Evolutionary conservation across 108 stramenopile genomes (phyloP), one percentile per base, ranked within the genome.

Genomic region (Aurantiochytrium sp.): DNA sequence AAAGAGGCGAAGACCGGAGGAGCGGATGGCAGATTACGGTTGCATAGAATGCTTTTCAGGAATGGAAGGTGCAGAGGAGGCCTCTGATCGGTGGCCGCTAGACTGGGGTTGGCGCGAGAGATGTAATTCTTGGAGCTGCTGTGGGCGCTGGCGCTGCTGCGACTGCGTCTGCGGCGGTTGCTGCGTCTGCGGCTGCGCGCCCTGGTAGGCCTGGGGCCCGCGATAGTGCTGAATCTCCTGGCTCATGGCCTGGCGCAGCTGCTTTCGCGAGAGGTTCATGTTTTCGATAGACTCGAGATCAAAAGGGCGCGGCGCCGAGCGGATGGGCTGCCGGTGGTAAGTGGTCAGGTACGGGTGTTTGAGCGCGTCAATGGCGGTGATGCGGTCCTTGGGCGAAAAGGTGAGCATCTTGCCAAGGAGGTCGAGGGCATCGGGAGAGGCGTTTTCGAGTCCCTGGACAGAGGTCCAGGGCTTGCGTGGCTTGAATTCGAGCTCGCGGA

Each of bases 191-290:
- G 15, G 59, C 34, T 65, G 59, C 59, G 15, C 59, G 32, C 34
- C 32, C 34, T 15, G 22, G 24, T 65, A 65, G 32, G 59, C 59
- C 34, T 34, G 32, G 24, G 34, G 59, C 10, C 73, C 73, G 32
- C 73, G 73, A 2, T 81, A 81, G 24, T 48, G 45, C 21, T 41
- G 42, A 21, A 94, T 95, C 89, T 97, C 97, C 90, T 95, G 91
- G 95, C 95, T 96, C 85, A 96, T 96, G 4, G 95, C 89, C 87
- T 95, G 94, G 89, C 95, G 94, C 68, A 97, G 89, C 85, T 95
- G 90, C 53, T 94, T 89, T 45, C 96, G 89, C 85, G 96, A 90
- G 5, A 97, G 90, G 52, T 95, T 93, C 87, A 95, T 94, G 41
- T 95, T 92, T 87, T 97, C 97, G 85, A 96, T 96, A 41, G 89